phyloP scores from a whole-genome alignment of 148 eudicot species.

The Chenopodium berlandieri region DNA sequence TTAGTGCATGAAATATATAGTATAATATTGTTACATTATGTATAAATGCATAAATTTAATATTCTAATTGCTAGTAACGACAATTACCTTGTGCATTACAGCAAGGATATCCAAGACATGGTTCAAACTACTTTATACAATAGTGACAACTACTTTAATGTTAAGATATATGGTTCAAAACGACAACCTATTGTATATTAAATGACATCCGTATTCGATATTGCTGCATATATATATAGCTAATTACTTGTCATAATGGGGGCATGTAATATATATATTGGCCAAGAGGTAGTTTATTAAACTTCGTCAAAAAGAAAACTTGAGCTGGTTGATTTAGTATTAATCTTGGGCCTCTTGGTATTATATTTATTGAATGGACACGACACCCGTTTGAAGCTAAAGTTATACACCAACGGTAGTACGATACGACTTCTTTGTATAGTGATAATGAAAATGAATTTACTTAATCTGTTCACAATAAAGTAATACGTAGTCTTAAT shows the following conservation, averaged over 20 bases:
- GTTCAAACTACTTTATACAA: slow-evolving; percentile 9
- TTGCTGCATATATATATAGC: background rate
- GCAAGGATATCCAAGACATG: slow-evolving; percentile 18
- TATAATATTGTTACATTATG: background rate
- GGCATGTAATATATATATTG: background rate
- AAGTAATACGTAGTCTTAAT: too few relatives aligned
- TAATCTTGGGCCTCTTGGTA: too few relatives aligned
- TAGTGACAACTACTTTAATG: background rate
- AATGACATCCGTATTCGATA: slow-evolving; percentile 8
- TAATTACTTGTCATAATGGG: slow-evolving; percentile 9
- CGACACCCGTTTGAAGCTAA: too few relatives aligned
- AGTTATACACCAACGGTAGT: too few relatives aligned
- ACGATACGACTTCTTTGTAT: too few relatives aligned
- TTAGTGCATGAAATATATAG: background rate
- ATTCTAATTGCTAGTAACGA: slow-evolving; percentile 1
- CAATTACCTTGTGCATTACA: slow-evolving; percentile 23
- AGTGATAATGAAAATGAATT: too few relatives aligned
- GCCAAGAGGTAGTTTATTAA: background rate
- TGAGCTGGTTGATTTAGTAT: background rate
- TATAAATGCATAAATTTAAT: background rate
- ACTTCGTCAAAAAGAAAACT: background rate
- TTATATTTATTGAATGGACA: too few relatives aligned
- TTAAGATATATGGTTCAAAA: slow-evolving; percentile 15
- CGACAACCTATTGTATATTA: slow-evolving; percentile 15
- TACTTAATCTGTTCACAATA: too few relatives aligned